These are phyloP conservation scores for Talaromyces piceae DNA, from an alignment of 2,329 filamentous ascomycete species.

Conservation along the genomic window DNA sequence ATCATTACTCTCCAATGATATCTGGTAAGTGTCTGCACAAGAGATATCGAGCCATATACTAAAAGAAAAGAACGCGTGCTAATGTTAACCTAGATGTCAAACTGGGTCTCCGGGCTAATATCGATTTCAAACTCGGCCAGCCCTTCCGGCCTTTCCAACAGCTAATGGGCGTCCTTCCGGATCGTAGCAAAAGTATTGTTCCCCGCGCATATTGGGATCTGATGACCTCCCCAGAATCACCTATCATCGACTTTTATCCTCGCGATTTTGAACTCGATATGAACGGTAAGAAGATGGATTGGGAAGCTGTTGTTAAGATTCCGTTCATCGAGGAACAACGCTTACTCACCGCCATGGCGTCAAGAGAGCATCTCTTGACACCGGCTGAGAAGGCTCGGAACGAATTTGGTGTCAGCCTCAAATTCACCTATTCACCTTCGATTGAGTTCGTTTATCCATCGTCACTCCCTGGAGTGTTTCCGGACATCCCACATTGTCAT, in stretches of 20 bases:
- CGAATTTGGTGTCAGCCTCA: slow-evolving; percentile 82
- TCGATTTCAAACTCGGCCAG: slow-evolving; percentile 89
- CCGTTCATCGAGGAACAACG: slow-evolving; percentile 94
- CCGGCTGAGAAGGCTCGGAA: slow-evolving; percentile 76
- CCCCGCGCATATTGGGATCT: slow-evolving; percentile 78
- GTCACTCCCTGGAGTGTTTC: slow-evolving; percentile 81
- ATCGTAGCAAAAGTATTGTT: slow-evolving; percentile 95
- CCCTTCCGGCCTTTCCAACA: slow-evolving; percentile 94
- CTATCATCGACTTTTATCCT: slow-evolving; percentile 97
- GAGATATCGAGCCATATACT: too few species aligned
- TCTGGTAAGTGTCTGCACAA: slow-evolving; percentile 48
- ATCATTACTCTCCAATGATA: slow-evolving; percentile 97
- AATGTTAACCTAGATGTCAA: slow-evolving; percentile 60
- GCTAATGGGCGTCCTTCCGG: slow-evolving; percentile 94
- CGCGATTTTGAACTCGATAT: slow-evolving; percentile 96
- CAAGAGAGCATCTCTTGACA: slow-evolving; percentile 70
- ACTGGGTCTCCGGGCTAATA: slow-evolving; percentile 75
- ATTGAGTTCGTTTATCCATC: slow-evolving; percentile 79
- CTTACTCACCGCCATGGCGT: slow-evolving; percentile 74
- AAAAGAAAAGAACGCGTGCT: slow-evolving; percentile 14
- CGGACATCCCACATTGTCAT: slow-evolving; percentile 75
- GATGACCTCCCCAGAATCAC: slow-evolving; percentile 84
- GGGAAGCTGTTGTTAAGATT: slow-evolving; percentile 98
- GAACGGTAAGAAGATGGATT: slow-evolving; percentile 99
- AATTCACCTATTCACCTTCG: slow-evolving; percentile 78